Base-by-base conservation (phyloP, 1,284 basidiomycete genomes). In the Puccinia horiana region DNA sequence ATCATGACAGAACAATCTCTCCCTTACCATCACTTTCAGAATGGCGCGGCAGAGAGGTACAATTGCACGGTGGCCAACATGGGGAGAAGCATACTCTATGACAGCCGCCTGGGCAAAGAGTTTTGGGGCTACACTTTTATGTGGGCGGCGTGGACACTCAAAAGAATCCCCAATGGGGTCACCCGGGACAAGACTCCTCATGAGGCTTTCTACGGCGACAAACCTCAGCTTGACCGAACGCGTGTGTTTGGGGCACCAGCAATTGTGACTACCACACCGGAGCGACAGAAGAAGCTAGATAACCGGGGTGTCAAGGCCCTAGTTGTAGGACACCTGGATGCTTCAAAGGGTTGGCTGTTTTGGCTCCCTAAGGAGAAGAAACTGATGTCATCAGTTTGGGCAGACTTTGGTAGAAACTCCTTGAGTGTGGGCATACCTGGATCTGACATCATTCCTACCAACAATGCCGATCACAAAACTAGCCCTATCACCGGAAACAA, bases 21-120 rank as follows among this genome's bases (percentile, higher is more conserved):
- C 4, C 58, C 76, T 32, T 77, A 63, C 26, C 42, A 63, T 4
- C 75, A 77, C 26, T 35, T 58, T 5, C 75, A 77, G 35, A 63
- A 65, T 20, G 37, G 56, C 16, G 29, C 35, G 1, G 61, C 61
- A 1, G 76, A 77, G 35, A 9, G 14, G 3, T 77, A 42, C n/a
- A 77, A 47, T 12, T 20, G 42, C 18, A 77, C 76, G 0, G 23
- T 77, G 1, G 16, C n/a, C 1, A 61, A 77, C 29, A 77, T 77
- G 76, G 76, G 76, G 0, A 1, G 61, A 32, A 49, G 37, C 12
- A 40, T 77, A 3, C 29, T 77, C 0, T 32, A 63, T n/a, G 40
- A 14, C 11, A 52, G 40, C 20, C 42, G 44, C 5, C 20, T 69
- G 3, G 44, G 35, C 1, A 3, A 35, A 14, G 12, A 35, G 32